Evolutionary conservation across 176 grass and related monocot species (phyloP), one percentile per base, ranked within the genome.

Genomic region (Raddia distichophylla): DNA sequence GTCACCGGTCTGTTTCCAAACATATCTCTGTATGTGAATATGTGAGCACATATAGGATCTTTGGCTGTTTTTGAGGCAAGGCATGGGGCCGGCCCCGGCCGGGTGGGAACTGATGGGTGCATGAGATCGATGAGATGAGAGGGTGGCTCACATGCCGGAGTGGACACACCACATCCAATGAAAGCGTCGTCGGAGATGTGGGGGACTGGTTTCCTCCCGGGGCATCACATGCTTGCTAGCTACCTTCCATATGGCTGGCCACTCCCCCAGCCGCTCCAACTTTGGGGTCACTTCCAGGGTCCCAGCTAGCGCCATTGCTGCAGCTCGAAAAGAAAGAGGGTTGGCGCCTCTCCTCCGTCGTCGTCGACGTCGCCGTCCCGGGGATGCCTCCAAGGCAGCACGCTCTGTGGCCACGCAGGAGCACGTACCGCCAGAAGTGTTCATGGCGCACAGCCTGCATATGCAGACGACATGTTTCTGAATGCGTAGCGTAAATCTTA

Each of bases 161-260:
- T 82, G 44, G 52, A 61, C 8, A 83, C 51, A 22, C 27, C 47
- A 10, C 58, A 18, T 75, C 52, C 81, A 53, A 57, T 66, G 67
- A 82, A 44, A 74, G 79, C 44, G 79, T 85, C 76, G 83, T 83
- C 79, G 83, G 88, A 79, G 83, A 77, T 74, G 88, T 79, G 74
- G 83, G 87, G 88, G 88, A 63, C 88, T 90, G 88, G 88, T 90
- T 90, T 83, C 88, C 88, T 86, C 51, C 17, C 60, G 61, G 83
- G 88, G 73, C 63, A 90, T 86, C 88, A 40, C 4, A 40, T 40
- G 79, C 88, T 78, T 79, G 77, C 78, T 61, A 60, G 49, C 78
- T 81, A 67, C 20, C 46, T 73, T 86, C 73, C 83, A 60, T 84
- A 84, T 74, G 80, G 75, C 67, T 78, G 59, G 10, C 48, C 42